These are phyloP conservation scores for Agapanthus africanus DNA, from an alignment of 106 monocot genomes.

Conservation along the genomic window DNA sequence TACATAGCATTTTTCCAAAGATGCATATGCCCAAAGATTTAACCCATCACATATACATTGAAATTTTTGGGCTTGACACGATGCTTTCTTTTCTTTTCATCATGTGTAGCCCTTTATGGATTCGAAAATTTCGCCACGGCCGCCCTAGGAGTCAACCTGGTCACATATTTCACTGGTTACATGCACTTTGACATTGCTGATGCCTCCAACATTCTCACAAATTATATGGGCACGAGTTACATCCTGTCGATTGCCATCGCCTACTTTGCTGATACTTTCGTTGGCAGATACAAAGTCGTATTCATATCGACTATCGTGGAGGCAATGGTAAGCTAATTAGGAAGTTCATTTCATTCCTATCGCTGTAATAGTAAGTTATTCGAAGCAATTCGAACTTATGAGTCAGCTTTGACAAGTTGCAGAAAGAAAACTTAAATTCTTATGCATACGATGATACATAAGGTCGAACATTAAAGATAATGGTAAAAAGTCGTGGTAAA, in stretches of 20 bases:
- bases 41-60: not conserved
- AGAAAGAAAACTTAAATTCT: not conserved
- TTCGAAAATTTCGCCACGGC: not conserved
- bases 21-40: not conserved
- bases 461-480: not conserved
- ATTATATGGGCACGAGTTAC: slow-evolving; percentile 40
- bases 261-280: slow-evolving; percentile 13
- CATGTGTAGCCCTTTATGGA: slow-evolving; percentile 5
- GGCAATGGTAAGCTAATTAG: slow-evolving; percentile 11
- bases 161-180: slow-evolving; percentile 20
- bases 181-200: slow-evolving; percentile 28
- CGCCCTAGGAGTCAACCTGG: slow-evolving; percentile 5
- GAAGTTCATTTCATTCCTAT: not conserved
- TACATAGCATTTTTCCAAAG: too few relatives aligned
- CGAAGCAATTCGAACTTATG: not conserved
- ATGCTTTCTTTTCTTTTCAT: not conserved
- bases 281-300: slow-evolving; percentile 17
- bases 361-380: not conserved
- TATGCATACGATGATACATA: not conserved
- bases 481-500: too few relatives aligned
- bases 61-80: too few relatives aligned
- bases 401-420: not conserved
- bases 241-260: slow-evolving; percentile 13
- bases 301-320: slow-evolving; percentile 10
- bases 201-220: slow-evolving; percentile 26